Conservation (phyloP, 2,329 filamentous ascomycete species). For the Cercospora canescens region DNA sequence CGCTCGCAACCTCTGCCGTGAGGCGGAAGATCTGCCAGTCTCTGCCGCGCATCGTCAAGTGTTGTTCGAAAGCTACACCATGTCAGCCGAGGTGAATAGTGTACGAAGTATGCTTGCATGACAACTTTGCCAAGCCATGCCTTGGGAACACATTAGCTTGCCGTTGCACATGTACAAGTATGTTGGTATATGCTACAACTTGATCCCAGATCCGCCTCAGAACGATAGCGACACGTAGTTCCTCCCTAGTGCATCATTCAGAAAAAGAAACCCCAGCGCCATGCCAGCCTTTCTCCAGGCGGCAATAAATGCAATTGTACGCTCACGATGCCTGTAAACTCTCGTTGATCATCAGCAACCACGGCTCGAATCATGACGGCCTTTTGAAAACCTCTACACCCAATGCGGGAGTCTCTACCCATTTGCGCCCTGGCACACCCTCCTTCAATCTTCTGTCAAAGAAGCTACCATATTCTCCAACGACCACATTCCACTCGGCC, state of each 20-base stretch:
- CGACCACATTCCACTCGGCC: conserved; percentile 75
- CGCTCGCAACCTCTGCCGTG: not conserved
- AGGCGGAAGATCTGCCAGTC: not conserved
- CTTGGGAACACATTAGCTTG: not conserved
- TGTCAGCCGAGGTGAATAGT: not conserved
- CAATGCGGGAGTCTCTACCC: conserved; percentile 69
- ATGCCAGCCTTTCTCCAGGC: not conserved
- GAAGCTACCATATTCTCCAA: conserved; percentile 79
- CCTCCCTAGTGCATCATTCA: not conserved
- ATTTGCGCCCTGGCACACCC: conserved; percentile 64
- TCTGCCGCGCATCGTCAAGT: not conserved
- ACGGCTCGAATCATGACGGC: conserved; percentile 17
- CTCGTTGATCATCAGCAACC: not conserved
- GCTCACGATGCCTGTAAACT: conserved; percentile 7
- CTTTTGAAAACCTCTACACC: conserved; percentile 61
- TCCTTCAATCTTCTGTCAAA: conserved; percentile 74
- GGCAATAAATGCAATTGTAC: not conserved
- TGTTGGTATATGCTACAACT: not conserved
- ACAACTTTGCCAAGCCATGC: not conserved
- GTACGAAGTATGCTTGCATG: not conserved
- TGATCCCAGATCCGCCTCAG: not conserved
- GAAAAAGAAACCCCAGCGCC: not conserved
- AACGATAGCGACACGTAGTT: not conserved
- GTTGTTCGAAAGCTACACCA: not conserved
- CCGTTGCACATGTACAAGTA: not conserved